Conservation (phyloP, 2,329 filamentous ascomycete species). For the Fusarium sp. region DNA sequence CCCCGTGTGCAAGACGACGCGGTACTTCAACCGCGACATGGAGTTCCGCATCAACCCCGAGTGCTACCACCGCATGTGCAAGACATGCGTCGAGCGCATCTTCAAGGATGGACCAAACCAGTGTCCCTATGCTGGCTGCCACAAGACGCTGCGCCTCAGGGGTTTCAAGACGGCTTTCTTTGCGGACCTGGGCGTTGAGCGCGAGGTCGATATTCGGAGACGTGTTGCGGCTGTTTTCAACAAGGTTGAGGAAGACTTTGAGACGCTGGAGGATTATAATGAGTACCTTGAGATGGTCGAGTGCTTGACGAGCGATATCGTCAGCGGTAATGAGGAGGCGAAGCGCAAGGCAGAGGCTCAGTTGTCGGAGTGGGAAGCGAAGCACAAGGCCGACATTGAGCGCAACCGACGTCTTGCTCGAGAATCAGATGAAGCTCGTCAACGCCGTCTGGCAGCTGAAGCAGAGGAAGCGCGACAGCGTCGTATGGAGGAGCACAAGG, state of each 20-base stretch:
- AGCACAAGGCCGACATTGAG: slow-evolving; percentile 77
- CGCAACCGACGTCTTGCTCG: slow-evolving; percentile 67
- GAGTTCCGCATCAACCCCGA: slow-evolving; percentile 96
- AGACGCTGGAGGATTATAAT: slow-evolving; percentile 85
- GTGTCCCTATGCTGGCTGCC: slow-evolving; percentile 91
- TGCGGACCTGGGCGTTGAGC: slow-evolving; percentile 86
- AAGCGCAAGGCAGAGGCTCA: slow-evolving; percentile 59
- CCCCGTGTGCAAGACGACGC: slow-evolving; percentile 96
- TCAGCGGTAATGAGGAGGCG: slow-evolving; percentile 77
- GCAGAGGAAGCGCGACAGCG: slow-evolving; percentile 71
- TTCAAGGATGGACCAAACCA: slow-evolving; percentile 92
- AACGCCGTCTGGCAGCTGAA: slow-evolving; percentile 71
- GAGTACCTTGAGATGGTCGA: slow-evolving; percentile 96
- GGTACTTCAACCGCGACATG: slow-evolving; percentile 95
- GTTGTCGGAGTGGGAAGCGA: slow-evolving; percentile 73
- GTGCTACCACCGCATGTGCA: slow-evolving; percentile 99
- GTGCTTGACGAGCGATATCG: slow-evolving; percentile 88
- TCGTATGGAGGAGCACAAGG: slow-evolving; percentile 71
- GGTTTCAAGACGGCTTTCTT: slow-evolving; percentile 92
- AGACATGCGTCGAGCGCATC: slow-evolving; percentile 92
- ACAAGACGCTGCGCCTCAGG: slow-evolving; percentile 85
- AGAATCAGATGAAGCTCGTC: slow-evolving; percentile 66
- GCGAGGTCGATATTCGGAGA: slow-evolving; percentile 91
- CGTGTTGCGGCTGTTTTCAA: slow-evolving; percentile 87
- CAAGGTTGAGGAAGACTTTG: slow-evolving; percentile 90